Evolutionary conservation across 768 basidiomycete genomes (phyloP), one percentile per base, ranked within the genome.

Genomic region (Lactarius quietus): DNA sequence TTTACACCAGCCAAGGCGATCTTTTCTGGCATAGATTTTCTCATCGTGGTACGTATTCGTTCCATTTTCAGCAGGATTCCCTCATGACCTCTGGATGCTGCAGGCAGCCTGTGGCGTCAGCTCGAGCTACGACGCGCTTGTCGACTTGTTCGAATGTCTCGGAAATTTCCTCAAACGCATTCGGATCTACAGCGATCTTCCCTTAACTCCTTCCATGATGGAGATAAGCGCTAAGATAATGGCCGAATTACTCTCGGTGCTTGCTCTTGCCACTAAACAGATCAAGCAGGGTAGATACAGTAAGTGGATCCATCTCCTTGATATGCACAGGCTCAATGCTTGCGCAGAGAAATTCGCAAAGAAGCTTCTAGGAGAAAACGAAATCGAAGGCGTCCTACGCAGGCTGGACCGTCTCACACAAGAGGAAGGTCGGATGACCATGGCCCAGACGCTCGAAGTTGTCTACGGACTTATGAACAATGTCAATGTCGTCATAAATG

Each of bases 401-500:
- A 63, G 45, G 56, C 28, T 63, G 26, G 56, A 63, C 23, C 45
- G 45, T 26, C 56, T 63, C 26, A 63, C 62, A 2, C 55, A 41
- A 20, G 56, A 63, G n/a, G 62, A 63, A 10, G 43, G 43, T 23
- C 55, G 56, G 26, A 38, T 54, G 35, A 51, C 45, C 2, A 45
- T 26, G 3, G 55, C 62, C 18, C 56, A 63, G 45, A 63, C 43
- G 2, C 45, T 57, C 3, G 41, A 56, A 18, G 61, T 62, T 8
- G 29, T 55, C 9, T 20, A 62, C n/a, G 31, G 41, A 17, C 53
- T 62, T 26, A n/a, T 62, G 20, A 51, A 45, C 14, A 62, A 35
- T 18, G 55, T 62, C 29, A 43, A 10, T 15, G 7, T 6, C 1
- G 53, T 55, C 17, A 33, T 33, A 33, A 33, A 33, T 33, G 33